Evolutionary conservation across 1,284 basidiomycete species (phyloP).

Genomic region (Cutaneotrichosporon dermatis): DNA sequence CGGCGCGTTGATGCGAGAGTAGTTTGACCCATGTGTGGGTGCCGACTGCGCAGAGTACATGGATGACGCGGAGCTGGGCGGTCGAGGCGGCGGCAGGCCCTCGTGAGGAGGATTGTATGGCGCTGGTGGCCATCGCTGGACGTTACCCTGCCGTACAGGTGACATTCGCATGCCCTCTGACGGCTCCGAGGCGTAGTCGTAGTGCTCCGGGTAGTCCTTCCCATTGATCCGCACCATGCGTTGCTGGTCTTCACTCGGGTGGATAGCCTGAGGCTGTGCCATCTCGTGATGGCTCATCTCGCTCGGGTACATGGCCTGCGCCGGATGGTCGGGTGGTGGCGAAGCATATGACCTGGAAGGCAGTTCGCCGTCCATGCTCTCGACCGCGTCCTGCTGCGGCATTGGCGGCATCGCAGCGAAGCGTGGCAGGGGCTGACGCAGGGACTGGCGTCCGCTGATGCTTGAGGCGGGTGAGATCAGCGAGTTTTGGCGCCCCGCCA

Average conservation of each 20-base stretch:
- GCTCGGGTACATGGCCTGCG: no score
- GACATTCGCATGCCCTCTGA: neutral
- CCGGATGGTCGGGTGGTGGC: neutral
- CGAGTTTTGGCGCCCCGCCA: no score
- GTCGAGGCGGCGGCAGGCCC: neutral
- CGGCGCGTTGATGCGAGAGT: neutral
- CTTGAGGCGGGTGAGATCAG: neutral
- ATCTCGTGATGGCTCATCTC: no score
- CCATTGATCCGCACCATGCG: neutral
- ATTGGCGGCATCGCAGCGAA: no score
- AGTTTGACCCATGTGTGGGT: neutral
- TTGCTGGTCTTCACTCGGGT: no score
- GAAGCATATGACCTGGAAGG: neutral
- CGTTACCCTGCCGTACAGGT: neutral
- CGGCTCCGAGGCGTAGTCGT: constrained; percentile 3
- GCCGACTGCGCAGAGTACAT: neutral
- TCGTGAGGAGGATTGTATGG: no score
- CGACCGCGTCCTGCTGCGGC: neutral
- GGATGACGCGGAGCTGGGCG: neutral
- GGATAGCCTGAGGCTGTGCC: no score
- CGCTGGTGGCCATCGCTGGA: no score
- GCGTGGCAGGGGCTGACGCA: no score
- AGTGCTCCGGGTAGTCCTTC: neutral
- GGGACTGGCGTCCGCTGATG: neutral
- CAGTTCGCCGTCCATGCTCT: neutral